Evolutionary conservation across 176 grass and related monocot species (phyloP).

Genomic region (Triticum urartu): DNA sequence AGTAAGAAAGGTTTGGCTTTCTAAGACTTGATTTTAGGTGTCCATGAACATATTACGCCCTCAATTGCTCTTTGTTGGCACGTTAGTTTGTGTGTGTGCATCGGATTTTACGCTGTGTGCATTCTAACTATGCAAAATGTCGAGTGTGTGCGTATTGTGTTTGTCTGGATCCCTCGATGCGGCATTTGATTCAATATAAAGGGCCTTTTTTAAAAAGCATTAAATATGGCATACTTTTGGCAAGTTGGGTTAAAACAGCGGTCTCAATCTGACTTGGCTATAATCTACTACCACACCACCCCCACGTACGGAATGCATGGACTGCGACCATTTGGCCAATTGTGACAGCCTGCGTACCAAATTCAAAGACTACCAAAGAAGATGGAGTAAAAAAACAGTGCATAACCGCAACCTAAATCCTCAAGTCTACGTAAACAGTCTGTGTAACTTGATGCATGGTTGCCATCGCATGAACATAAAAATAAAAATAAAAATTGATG

Average conservation of each 20-base stretch:
- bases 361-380: background rate
- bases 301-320: conserved; percentile 18
- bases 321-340: conserved; percentile 50
- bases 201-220: no score
- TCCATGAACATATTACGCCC: no score
- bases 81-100: no score
- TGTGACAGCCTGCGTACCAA: background rate
- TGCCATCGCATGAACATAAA: no score
- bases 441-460: background rate
- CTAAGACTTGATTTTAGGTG: no score
- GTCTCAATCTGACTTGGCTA: background rate
- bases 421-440: background rate
- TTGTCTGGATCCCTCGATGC: no score
- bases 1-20: no score
- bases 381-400: background rate
- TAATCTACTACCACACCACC: background rate
- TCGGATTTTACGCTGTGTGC: no score
- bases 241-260: conserved; percentile 22
- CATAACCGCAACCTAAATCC: background rate
- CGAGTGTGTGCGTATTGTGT: no score
- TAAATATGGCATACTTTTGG: background rate
- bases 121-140: no score
- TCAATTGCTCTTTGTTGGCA: no score
- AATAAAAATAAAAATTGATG: background rate
- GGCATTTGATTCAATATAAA: no score